Evolutionary conservation across 2,329 filamentous ascomycete species (phyloP), one percentile per base, ranked within the genome.

Genomic region (Cytospora mali): DNA sequence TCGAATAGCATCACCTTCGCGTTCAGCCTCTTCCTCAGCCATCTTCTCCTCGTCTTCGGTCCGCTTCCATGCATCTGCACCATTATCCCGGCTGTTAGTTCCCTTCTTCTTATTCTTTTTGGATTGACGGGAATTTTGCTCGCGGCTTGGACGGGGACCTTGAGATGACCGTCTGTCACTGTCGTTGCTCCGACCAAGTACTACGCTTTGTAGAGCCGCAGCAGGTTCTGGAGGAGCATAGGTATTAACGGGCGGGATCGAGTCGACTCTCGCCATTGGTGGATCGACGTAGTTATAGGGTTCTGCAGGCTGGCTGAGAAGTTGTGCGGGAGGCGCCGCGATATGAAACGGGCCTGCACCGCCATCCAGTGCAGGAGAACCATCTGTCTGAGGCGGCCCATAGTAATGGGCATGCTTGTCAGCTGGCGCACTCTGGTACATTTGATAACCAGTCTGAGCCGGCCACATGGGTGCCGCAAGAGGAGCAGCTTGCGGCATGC

Each of bases 1-100:
- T 14, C 69, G 71, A 23, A 72, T 72, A 50, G 69, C 69, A 25
- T 72, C 68, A 49, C 71, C 72, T 62, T 73, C 69, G 3, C 67
- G 70, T 29, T 69, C 70, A 46, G 69, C 66, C 56, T 70, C 66
- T 48, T 72, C 69, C 55, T 73, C 72, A 6, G 68, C 66, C 39
- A 67, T 59, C 31, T 70, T 65, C 25, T 70, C 68, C 48, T 66
- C 67, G 48, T 72, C 69, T 21, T 66, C 62, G 14, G 39, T 56
- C 31, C 27, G 50, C 28, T 62, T 65, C 7, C 55, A 53, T 9
- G 50, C 46, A 3, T 65, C 65, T 6, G 51, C 58, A 6, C 61
- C 42, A 48, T 64, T 62, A 35, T 67, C 63, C 39, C 61, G 67
- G 58, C 67, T 55, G n/a, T 58, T 52, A 10, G 46, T 52, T 29